phyloP scores from a whole-genome alignment of 23 red algal genomes.

The Gracilaria domingensis region DNA sequence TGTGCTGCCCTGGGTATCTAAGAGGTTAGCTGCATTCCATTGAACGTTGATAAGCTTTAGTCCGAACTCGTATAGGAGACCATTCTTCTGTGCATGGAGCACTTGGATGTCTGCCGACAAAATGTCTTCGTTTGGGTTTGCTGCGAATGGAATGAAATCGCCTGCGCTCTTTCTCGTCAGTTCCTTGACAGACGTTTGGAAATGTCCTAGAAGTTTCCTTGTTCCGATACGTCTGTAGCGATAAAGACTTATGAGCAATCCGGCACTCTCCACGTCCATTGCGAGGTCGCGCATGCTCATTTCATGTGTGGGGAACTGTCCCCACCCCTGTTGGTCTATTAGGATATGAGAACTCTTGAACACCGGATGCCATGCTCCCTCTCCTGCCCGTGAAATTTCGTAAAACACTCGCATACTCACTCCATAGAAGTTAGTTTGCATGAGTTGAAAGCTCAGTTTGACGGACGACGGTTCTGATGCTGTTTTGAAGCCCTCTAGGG shows the following conservation, averaged over 20 bases:
- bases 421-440: conserved; percentile 68
- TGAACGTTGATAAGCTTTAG: conserved; percentile 69
- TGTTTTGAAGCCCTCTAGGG: conserved; percentile 33
- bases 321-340: conserved; percentile 64
- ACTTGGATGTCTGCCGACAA: conserved; percentile 51
- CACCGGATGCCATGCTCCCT: conserved; percentile 46
- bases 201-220: conserved; percentile 51
- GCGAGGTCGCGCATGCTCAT: conserved; percentile 36
- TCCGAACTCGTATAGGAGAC: conserved; percentile 51
- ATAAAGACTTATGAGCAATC: conserved; percentile 53
- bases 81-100: conserved; percentile 39
- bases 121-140: conserved; percentile 68
- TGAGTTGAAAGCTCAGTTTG: conserved; percentile 52
- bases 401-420: conserved; percentile 64
- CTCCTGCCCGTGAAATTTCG: conserved; percentile 57
- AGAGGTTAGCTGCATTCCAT: conserved; percentile 51
- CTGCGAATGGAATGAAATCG: conserved; percentile 58
- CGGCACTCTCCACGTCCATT: conserved; percentile 55
- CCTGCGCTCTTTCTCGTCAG: conserved; percentile 39
- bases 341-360: conserved; percentile 54
- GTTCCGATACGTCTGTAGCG: conserved; percentile 49
- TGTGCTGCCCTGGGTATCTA: neutral
- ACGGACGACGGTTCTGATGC: conserved; percentile 8
- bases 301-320: conserved; percentile 56
- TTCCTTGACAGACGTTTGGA: conserved; percentile 57